Base-by-base conservation (phyloP, 768 basidiomycete genomes). In the Leucocoprinus sp. region DNA sequence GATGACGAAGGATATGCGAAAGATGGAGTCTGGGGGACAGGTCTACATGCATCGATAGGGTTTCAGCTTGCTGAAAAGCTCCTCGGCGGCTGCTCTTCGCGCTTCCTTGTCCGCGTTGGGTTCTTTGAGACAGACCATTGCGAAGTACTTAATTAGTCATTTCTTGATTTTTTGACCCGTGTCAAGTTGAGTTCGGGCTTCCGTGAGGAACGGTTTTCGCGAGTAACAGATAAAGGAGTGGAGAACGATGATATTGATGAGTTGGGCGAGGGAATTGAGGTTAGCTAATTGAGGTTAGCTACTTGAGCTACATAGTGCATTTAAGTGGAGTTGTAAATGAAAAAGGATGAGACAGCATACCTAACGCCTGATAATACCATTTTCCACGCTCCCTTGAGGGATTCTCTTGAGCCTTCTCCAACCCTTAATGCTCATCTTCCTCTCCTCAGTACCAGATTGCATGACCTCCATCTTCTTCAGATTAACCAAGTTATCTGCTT, bases 151-250 rank as follows among this genome's bases (percentile, higher is more conserved):
- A n/a, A n/a, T n/a, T n/a, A n/a, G n/a, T n/a, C n/a, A n/a, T n/a
- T n/a, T n/a, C n/a, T n/a, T n/a, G n/a, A n/a, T n/a, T n/a, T n/a
- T n/a, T n/a, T n/a, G n/a, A n/a, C n/a, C n/a, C n/a, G n/a, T n/a
- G n/a, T n/a, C n/a, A n/a, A 97, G 77, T 57, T 88, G 90, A 17
- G 68, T 68, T 18, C 86, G 80, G 21, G 93, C 90, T 28, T 71
- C 74, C 21, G 70, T 50, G 21, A 91, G 70, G 68, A 89, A 89
- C 3, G 74, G 18, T 66, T n/a, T 66, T 79, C 73, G 48, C 66
- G 66, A 33, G 84, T 60, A 5, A 49, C 42, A 17, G 58, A 18
- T 8, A 53, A 36, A 50, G 39, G 48, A 53, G n/a, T n/a, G n/a
- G n/a, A n/a, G n/a, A n/a, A n/a, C n/a, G n/a, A n/a, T n/a, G 57